phyloP scores from a whole-genome alignment of 2,329 filamentous ascomycete genomes.

The Xenosphaeropsis pyriputrescens region DNA sequence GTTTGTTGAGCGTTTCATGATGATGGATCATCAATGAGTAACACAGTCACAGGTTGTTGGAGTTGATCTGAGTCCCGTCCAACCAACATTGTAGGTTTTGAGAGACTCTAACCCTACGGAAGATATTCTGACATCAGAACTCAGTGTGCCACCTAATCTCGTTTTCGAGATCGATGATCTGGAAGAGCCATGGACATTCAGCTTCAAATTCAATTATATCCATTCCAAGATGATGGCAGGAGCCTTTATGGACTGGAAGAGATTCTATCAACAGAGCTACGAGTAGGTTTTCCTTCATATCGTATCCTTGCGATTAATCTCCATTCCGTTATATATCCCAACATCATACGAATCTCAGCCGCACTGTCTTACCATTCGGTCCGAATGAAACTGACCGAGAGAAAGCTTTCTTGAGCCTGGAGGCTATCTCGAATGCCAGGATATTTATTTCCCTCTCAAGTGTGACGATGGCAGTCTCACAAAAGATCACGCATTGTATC shows the following conservation, averaged over 20 bases:
- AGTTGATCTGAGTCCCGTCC: slow-evolving; percentile 12
- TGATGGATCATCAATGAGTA: background rate
- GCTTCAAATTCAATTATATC: slow-evolving; percentile 36
- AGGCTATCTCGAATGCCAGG: slow-evolving; percentile 14
- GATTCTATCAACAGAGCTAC: slow-evolving; percentile 31
- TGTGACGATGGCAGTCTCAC: slow-evolving; percentile 24
- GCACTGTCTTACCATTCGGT: background rate
- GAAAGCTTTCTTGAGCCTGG: slow-evolving; percentile 16
- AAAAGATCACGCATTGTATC: slow-evolving; percentile 19
- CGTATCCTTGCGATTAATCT: background rate
- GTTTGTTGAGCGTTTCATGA: background rate
- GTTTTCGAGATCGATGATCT: slow-evolving; percentile 49
- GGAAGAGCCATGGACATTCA: slow-evolving; percentile 25
- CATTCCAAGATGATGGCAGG: slow-evolving; percentile 41
- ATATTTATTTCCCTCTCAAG: slow-evolving; percentile 2
- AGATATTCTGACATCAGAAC: slow-evolving; percentile 2
- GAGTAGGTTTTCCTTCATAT: too few relatives aligned
- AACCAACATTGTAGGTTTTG: slow-evolving; percentile 16
- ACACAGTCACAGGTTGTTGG: slow-evolving; percentile 8
- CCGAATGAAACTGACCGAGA: too few relatives aligned
- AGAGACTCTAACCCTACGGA: background rate
- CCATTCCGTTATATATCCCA: slow-evolving; percentile 11
- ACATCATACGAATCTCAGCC: background rate
- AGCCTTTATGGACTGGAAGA: slow-evolving; percentile 37
- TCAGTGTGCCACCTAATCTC: slow-evolving; percentile 40